Evolutionary conservation across 768 basidiomycete species (phyloP).

Genomic region (Suillus occidentalis): DNA sequence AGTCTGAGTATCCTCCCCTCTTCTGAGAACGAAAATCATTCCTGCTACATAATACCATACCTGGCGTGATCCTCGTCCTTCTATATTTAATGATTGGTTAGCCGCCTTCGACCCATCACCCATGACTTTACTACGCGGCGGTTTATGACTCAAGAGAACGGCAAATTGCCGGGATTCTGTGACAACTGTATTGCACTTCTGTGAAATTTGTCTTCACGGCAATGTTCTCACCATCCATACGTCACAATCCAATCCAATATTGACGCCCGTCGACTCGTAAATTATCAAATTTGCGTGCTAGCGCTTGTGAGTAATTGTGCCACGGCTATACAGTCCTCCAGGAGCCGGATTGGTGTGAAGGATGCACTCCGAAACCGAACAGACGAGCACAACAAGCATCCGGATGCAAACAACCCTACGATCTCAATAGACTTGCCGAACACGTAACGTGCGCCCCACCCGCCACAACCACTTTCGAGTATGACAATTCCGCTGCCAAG

Average conservation of each 20-base stretch:
- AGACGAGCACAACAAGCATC: not conserved
- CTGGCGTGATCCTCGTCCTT: not conserved
- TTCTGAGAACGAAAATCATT: not conserved
- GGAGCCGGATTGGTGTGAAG: constrained; percentile 1
- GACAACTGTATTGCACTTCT: not conserved
- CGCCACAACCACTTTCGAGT: not conserved
- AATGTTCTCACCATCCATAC: not conserved
- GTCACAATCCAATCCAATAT: not conserved
- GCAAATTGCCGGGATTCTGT: not conserved
- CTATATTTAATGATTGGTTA: not conserved
- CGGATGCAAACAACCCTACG: not conserved
- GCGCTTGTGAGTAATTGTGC: not conserved
- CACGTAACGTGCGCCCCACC: not conserved
- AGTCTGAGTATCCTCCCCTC: not conserved
- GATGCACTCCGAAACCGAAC: not conserved
- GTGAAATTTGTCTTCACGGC: not conserved
- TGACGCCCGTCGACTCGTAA: not conserved
- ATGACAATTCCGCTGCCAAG: not conserved
- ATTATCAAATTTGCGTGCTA: not conserved
- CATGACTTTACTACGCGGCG: not conserved
- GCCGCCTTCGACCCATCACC: not conserved
- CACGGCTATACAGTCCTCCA: not conserved
- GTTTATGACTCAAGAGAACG: not conserved
- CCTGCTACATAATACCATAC: not conserved
- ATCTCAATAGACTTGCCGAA: not conserved